Percentiles rank a stretch among this genome's conserved stretches.
Evolutionary conservation across 1,284 basidiomycete species (phyloP).

Genomic region (Violaceomyces palustris): DNA sequence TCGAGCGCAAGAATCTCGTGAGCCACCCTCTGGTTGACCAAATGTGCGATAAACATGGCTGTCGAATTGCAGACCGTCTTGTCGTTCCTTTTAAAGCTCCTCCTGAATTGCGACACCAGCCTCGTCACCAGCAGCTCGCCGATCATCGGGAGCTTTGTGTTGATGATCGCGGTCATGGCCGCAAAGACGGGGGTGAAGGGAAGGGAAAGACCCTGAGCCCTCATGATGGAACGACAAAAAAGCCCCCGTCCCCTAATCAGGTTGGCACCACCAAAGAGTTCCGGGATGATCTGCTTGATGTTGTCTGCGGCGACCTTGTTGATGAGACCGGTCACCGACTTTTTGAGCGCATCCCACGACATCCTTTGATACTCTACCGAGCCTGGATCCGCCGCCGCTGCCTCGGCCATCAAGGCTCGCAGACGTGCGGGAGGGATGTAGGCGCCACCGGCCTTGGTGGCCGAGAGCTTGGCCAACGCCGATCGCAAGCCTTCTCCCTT

Average conservation of each 20-base stretch:
- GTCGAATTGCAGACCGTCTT: slow-evolving; percentile 94
- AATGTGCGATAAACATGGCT: slow-evolving; percentile 90
- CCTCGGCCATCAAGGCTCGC: slow-evolving; percentile 80
- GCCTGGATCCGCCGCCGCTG: slow-evolving; percentile 71
- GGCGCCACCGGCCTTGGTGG: slow-evolving; percentile 76
- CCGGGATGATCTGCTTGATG: slow-evolving; percentile 94
- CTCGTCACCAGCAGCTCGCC: slow-evolving; percentile 85
- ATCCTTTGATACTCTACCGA: slow-evolving; percentile 89
- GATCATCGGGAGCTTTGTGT: slow-evolving; percentile 93
- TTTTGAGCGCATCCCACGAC: slow-evolving; percentile 95
- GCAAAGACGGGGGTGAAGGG: slow-evolving; percentile 98
- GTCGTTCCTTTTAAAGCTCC: slow-evolving; percentile 94
- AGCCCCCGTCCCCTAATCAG: slow-evolving; percentile 50
- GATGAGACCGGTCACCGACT: slow-evolving; percentile 97
- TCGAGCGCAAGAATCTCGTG: slow-evolving; percentile 92
- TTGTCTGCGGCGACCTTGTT: slow-evolving; percentile 82
- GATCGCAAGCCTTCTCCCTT: slow-evolving; percentile 39
- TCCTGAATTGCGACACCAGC: slow-evolving; percentile 87
- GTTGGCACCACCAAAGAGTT: slow-evolving; percentile 56
- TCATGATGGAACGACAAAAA: slow-evolving; percentile 79
- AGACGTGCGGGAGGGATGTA: slow-evolving; percentile 90
- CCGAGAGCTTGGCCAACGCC: slow-evolving; percentile 39
- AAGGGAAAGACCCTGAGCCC: slow-evolving; percentile 90
- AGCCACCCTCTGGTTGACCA: slow-evolving; percentile 91
- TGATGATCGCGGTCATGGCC: slow-evolving; percentile 86